These are phyloP conservation scores for Blastomyces percursus DNA, from an alignment of 2,329 filamentous ascomycete species.

Conservation along the genomic window DNA sequence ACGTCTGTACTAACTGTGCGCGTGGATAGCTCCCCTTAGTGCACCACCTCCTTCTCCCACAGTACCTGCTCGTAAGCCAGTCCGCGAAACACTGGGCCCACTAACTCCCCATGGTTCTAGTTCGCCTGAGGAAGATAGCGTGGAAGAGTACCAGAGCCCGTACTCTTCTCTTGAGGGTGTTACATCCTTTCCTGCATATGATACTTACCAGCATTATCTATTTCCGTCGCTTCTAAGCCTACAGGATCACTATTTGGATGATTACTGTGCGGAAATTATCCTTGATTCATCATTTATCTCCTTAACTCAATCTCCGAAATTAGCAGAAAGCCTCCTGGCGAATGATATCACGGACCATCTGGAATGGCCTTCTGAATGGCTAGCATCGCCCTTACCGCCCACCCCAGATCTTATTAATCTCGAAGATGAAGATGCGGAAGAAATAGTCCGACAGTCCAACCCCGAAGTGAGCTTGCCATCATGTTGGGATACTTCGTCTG, in stretches of 20 bases:
- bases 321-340: not conserved
- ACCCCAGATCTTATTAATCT: not conserved
- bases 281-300: not conserved
- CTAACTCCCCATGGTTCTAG: slow-evolving; percentile 1
- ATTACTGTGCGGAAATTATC: not conserved
- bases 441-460: slow-evolving; percentile 39
- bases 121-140: not conserved
- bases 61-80: not conserved
- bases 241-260: not conserved
- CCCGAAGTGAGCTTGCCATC: slow-evolving; percentile 14
- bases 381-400: not conserved
- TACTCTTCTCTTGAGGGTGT: not conserved
- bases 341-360: not conserved
- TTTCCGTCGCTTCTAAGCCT: not conserved
- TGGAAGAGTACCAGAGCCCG: not conserved
- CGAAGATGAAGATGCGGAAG: slow-evolving; percentile 42
- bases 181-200: not conserved
- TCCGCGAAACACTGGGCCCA: not conserved
- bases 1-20: not conserved
- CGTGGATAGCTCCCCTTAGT: not conserved
- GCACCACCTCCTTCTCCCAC: slow-evolving; percentile 1
- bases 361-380: not conserved
- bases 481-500: not conserved
- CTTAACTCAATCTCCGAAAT: not conserved
- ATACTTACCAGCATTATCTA: not conserved